A percentile compares a stretch with the other conserved stretches of the same genome.
Conservation (phyloP, 2,329 filamentous ascomycete genomes). For the Westerdykella ornata region DNA sequence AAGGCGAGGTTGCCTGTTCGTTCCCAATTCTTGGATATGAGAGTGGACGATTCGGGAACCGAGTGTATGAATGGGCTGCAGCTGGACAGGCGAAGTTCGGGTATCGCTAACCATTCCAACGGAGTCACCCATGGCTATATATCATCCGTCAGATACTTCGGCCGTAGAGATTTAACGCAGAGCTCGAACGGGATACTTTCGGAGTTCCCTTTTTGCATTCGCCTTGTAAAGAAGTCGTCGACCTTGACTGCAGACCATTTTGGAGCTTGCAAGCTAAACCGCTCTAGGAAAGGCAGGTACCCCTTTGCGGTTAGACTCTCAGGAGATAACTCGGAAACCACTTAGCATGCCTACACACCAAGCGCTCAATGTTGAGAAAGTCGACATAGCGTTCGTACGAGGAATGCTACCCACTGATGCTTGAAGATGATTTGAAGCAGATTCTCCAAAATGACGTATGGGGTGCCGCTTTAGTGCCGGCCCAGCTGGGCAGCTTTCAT, state of each 20-base stretch:
- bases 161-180: not conserved
- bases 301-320: not conserved
- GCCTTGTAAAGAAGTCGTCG: not conserved
- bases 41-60: not conserved
- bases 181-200: not conserved
- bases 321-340: constrained; percentile 1
- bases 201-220: not conserved
- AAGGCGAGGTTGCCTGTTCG: not conserved
- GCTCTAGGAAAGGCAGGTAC: not conserved
- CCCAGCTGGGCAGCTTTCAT: no score
- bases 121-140: not conserved
- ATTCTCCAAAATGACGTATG: no score
- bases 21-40: not conserved
- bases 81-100: not conserved
- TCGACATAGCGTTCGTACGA: not conserved
- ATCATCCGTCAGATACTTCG: not conserved
- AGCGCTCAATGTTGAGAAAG: not conserved
- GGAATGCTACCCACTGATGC: not conserved
- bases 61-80: not conserved
- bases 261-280: not conserved
- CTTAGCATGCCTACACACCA: not conserved
- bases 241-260: not conserved
- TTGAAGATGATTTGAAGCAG: no score
- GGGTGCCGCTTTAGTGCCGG: no score
- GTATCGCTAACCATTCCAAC: not conserved